Evolutionary conservation across 495 filamentous ascomycete genomes (phyloP).

Genomic region (Aspergillus baeticus): DNA sequence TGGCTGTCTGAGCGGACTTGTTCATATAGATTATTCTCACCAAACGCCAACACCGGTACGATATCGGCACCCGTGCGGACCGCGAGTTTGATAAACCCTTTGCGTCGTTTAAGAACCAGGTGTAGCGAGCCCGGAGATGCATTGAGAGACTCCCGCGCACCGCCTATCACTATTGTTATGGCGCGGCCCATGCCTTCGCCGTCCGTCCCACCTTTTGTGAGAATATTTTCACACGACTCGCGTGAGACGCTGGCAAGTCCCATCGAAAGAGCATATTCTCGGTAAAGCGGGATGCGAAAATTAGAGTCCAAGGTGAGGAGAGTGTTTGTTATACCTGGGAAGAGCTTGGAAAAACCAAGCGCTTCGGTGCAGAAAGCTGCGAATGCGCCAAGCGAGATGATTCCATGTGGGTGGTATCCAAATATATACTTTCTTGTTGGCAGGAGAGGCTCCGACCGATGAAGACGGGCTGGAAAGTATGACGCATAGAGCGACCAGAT

Average conservation of each 20-base stretch:
- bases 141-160: slow-evolving; percentile 87
- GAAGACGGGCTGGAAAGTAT: slow-evolving; percentile 87
- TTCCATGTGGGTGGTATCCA: slow-evolving; percentile 96
- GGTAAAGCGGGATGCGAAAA: slow-evolving; percentile 90
- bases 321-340: slow-evolving; percentile 93
- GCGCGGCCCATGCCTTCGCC: slow-evolving; percentile 90
- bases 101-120: slow-evolving; percentile 76
- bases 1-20: slow-evolving; percentile 71
- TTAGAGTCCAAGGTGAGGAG: slow-evolving; percentile 87
- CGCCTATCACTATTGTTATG: slow-evolving; percentile 94
- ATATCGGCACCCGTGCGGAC: slow-evolving; percentile 87
- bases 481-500: slow-evolving; percentile 87
- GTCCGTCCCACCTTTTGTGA: slow-evolving; percentile 73
- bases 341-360: slow-evolving; percentile 81
- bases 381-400: slow-evolving; percentile 94
- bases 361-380: slow-evolving; percentile 90
- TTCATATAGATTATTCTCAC: slow-evolving; percentile 95
- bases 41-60: slow-evolving; percentile 88
- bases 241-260: slow-evolving; percentile 87
- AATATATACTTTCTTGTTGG: slow-evolving; percentile 94
- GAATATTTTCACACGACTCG: slow-evolving; percentile 83
- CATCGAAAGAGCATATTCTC: slow-evolving; percentile 85
- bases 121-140: slow-evolving; percentile 71
- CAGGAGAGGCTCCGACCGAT: slow-evolving; percentile 74
- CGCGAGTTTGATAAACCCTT: slow-evolving; percentile 92